These are phyloP conservation scores for Arabis hirsuta DNA, from an alignment of 345 rosid genomes.

Conservation along the genomic window DNA sequence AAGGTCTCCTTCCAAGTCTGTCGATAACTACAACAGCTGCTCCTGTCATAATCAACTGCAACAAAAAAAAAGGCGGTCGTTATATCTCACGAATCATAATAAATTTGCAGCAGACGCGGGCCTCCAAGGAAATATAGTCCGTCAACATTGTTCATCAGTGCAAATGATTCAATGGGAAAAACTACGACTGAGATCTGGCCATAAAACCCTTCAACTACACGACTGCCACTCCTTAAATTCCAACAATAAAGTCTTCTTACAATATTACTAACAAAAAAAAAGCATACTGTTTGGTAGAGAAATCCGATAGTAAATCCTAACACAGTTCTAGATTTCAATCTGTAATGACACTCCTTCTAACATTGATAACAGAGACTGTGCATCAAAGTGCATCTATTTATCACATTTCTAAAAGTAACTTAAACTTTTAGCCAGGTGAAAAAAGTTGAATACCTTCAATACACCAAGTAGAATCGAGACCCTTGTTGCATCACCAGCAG, in stretches of 20 bases:
- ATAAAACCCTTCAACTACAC: constrained; percentile 1
- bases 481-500: constrained; percentile 93
- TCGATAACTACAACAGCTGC: constrained; percentile 82
- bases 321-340: neutral
- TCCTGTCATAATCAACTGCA: constrained; percentile 93
- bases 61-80: constrained; percentile 6
- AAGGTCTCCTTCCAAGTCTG: constrained; percentile 92
- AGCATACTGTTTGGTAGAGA: neutral
- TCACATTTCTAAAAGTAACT: constrained; percentile 13
- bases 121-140: neutral
- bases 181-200: neutral
- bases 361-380: constrained; percentile 22
- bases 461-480: constrained; percentile 89
- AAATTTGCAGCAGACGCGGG: neutral
- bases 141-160: constrained; percentile 4
- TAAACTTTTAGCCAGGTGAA: neutral
- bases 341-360: constrained; percentile 11
- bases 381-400: neutral
- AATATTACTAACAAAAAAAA: neutral
- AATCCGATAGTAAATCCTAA: neutral
- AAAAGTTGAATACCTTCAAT: constrained; percentile 59
- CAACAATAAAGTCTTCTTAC: constrained; percentile 6
- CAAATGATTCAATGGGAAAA: neutral
- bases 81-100: neutral
- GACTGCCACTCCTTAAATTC: constrained; percentile 11